These are phyloP conservation scores for Aspergillus novofumigatus DNA, from an alignment of 2,329 filamentous ascomycete genomes.

Conservation along the genomic window DNA sequence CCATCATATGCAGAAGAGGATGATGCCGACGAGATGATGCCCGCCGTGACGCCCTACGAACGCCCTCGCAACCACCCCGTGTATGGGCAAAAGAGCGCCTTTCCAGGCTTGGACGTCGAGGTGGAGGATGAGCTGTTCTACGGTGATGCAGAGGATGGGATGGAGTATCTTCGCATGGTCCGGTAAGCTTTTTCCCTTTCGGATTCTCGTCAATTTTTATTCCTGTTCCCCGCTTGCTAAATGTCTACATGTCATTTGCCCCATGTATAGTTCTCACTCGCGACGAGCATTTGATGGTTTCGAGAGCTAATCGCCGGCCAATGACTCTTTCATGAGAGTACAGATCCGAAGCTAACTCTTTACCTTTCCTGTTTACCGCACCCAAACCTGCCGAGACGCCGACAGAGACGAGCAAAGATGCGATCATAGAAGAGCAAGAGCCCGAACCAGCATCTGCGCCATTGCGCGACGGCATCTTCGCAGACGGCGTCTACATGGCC, in stretches of 20 bases:
- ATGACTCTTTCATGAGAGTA: conserved; percentile 11
- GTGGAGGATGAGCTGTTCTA: conserved; percentile 57
- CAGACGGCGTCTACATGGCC: conserved; percentile 75
- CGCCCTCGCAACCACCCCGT: conserved; percentile 55
- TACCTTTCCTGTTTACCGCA: conserved; percentile 68
- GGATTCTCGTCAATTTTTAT: conserved; percentile 16
- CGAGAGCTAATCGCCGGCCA: conserved; percentile 13
- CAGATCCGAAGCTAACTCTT: conserved; percentile 70
- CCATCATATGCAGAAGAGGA: conserved; percentile 26
- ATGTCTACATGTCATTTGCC: conserved; percentile 9
- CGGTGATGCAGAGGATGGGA: conserved; percentile 62
- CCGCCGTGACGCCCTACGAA: conserved; percentile 22
- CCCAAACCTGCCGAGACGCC: conserved; percentile 39
- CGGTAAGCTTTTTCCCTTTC: conserved; percentile 50
- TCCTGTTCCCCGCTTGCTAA: conserved; percentile 18
- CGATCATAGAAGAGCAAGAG: neutral
- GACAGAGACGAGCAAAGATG: neutral
- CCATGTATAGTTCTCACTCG: conserved; percentile 10
- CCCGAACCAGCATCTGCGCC: conserved; percentile 35
- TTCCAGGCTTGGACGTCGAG: conserved; percentile 56
- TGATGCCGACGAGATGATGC: conserved; percentile 20
- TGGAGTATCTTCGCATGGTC: conserved; percentile 68
- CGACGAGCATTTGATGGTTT: neutral
- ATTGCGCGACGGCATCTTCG: conserved; percentile 63
- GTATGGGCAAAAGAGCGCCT: conserved; percentile 69